A percentile compares a stretch with the other conserved stretches of the same genome.
phyloP scores from a whole-genome alignment of 1,139 yeast genomes.

The Saccharomyces hybrid region DNA sequence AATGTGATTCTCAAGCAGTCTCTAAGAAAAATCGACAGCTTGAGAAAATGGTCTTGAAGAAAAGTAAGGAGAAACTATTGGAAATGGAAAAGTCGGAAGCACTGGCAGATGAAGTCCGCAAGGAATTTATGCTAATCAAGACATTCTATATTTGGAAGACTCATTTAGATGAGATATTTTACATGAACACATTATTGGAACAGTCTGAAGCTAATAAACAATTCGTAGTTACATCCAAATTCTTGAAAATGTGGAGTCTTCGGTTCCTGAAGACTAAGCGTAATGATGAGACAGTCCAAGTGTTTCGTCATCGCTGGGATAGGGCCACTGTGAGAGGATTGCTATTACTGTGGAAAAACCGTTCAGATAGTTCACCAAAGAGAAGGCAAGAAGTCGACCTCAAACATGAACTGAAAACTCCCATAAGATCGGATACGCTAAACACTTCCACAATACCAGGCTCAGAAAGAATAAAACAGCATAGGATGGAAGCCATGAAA shows the following conservation, averaged over 20 bases:
- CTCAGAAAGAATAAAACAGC: constrained; percentile 25
- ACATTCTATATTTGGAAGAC: constrained; percentile 1
- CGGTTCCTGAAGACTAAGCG: constrained; percentile 23
- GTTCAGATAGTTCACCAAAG: constrained; percentile 5
- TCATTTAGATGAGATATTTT: neutral
- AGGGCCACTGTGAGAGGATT: constrained; percentile 30
- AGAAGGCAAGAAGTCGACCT: neutral
- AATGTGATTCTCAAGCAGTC: neutral
- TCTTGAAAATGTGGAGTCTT: constrained; percentile 21
- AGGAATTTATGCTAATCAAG: neutral
- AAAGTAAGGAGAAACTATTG: neutral
- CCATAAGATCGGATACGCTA: constrained; percentile 2
- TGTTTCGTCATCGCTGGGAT: constrained; percentile 28
- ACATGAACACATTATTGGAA: neutral
- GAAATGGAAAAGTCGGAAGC: neutral
- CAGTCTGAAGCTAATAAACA: neutral
- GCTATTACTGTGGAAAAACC: constrained; percentile 26
- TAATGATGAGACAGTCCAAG: constrained; percentile 23
- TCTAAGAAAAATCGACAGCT: neutral
- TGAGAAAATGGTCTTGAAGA: neutral
- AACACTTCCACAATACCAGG: constrained; percentile 24
- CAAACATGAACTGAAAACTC: constrained; percentile 5
- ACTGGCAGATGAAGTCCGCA: neutral
- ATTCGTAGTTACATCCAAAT: neutral
- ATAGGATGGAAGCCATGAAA: constrained; percentile 25